Evolutionary conservation across 1,284 basidiomycete species (phyloP), one percentile per base, ranked within the genome.

Genomic region (Trametes versicolor): DNA sequence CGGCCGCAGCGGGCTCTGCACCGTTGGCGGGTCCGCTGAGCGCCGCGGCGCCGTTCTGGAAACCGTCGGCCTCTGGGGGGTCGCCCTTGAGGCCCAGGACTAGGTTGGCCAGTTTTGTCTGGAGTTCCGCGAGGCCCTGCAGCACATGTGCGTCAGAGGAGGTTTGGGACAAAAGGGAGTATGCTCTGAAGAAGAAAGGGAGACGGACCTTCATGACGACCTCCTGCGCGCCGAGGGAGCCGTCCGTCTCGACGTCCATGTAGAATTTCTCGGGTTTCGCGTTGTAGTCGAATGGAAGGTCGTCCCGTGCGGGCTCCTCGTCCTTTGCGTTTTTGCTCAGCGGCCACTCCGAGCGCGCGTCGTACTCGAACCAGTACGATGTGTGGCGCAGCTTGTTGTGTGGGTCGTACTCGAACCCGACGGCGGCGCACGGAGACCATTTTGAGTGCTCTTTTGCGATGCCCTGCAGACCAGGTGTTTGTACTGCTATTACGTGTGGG

Each of bases 381-480:
- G 98, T 99, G 79, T 99, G 98, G 63, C 96, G 88, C 36, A 99
- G 84, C 76, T 95, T 95, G 83, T 99, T 99, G 82, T 99, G 88
- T 15, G 98, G 98, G 79, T 99, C 98, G 74, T 99, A 99, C 80
- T 99, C 98, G 73, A 98, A 99, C 2, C 92, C 90, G 23, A 99
- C 91, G 1, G 98, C 96, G 1, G 96, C 94, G 63, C 96, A 94
- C 15, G 98, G 97, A 0, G 96, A 98, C 96, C 97, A 99, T 81
- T 99, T 99, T 8, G 98, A 96, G 76, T 99, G 98, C 76, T 99
- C 96, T 82, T 99, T 98, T 9, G 96, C 96, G 66, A 98, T 93
- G 32, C 97, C 97, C 95, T 98, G 71, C 51, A 32, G 34, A 23
- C 48, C 23, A 29, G 43, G 51, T 36, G 3, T 36, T 23, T 61